phyloP scores from a whole-genome alignment of 1,284 basidiomycete genomes.

The Gymnopus androsaceus region DNA sequence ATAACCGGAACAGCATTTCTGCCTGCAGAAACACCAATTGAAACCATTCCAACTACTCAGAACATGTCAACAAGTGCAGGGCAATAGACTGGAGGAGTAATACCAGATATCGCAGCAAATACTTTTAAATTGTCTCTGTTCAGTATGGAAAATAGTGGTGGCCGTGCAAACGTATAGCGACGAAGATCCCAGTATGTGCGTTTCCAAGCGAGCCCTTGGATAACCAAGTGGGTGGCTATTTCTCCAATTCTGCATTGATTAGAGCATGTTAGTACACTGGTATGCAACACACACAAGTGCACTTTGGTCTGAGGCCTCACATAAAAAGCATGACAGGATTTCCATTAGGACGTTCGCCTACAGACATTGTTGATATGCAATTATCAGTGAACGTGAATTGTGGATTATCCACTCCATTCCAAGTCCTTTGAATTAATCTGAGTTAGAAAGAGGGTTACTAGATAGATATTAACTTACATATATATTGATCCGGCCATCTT shows the following conservation, averaged over 20 bases:
- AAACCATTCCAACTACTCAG: not conserved
- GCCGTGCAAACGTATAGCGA: not conserved
- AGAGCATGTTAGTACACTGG: not conserved
- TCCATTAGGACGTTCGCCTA: not conserved
- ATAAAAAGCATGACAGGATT: slow-evolving; percentile 4
- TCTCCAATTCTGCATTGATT: not conserved
- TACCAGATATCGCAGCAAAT: not conserved
- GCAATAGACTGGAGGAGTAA: not conserved
- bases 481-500: too few species aligned
- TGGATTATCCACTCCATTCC: not conserved
- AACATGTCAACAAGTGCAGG: not conserved
- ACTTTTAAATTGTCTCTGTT: slow-evolving; percentile 4
- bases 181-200: slow-evolving; percentile 5
- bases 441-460: not conserved
- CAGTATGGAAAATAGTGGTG: slow-evolving; percentile 1
- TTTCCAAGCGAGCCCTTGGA: not conserved
- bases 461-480: not conserved
- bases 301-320: not conserved
- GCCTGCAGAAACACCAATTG: not conserved
- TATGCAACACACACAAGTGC: not conserved
- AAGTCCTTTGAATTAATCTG: too few species aligned
- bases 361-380: not conserved
- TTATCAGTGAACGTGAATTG: not conserved
- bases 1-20: not conserved
- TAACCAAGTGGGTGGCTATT: not conserved